These are phyloP conservation scores for Medakamo hakoo DNA, from an alignment of 139 green algal species.

Conservation along the genomic window DNA sequence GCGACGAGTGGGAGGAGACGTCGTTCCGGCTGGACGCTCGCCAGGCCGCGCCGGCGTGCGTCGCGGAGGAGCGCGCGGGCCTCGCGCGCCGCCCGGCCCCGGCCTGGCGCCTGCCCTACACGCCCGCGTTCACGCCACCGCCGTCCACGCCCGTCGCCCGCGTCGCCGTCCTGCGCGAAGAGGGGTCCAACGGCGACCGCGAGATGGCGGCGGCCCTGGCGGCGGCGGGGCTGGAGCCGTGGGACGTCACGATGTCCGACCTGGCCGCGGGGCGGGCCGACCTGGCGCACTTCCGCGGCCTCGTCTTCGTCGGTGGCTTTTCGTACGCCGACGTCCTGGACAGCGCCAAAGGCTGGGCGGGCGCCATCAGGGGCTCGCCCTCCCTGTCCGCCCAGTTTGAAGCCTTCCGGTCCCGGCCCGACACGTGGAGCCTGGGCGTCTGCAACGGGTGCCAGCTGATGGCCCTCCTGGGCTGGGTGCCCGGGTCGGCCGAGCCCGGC, in stretches of 20 bases:
- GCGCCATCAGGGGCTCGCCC: slow-evolving; percentile 85
- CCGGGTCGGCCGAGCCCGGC: slow-evolving; percentile 23
- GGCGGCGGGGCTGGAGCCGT: slow-evolving; percentile 79
- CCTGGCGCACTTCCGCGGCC: slow-evolving; percentile 65
- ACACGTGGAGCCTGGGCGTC: slow-evolving; percentile 93
- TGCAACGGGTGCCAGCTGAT: slow-evolving; percentile 99
- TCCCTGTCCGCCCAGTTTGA: slow-evolving; percentile 68
- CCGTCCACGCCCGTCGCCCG: slow-evolving; percentile 3
- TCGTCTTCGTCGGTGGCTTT: slow-evolving; percentile 31
- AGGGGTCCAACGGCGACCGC: slow-evolving; percentile 93
- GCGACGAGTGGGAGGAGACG: slow-evolving; percentile 88
- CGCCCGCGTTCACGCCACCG: slow-evolving; percentile 26
- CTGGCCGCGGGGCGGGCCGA: slow-evolving; percentile 55
- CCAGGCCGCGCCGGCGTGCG: slow-evolving; percentile 60
- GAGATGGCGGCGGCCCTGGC: slow-evolving; percentile 89
- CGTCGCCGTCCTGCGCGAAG: slow-evolving; percentile 87
- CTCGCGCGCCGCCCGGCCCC: slow-evolving; percentile 37
- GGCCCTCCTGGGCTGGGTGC: slow-evolving; percentile 95
- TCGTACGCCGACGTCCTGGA: slow-evolving; percentile 93
- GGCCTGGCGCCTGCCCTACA: slow-evolving; percentile 69
- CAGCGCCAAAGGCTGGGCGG: slow-evolving; percentile 92
- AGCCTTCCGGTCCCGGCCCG: slow-evolving; percentile 41
- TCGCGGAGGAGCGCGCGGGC: slow-evolving; percentile 54
- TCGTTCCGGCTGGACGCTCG: slow-evolving; percentile 81
- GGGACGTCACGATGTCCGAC: slow-evolving; percentile 95